Percentiles rank a stretch among this genome's conserved stretches.
Evolutionary conservation across 2,329 filamentous ascomycete genomes (phyloP).

Genomic region (Ampelomyces quisqualis): DNA sequence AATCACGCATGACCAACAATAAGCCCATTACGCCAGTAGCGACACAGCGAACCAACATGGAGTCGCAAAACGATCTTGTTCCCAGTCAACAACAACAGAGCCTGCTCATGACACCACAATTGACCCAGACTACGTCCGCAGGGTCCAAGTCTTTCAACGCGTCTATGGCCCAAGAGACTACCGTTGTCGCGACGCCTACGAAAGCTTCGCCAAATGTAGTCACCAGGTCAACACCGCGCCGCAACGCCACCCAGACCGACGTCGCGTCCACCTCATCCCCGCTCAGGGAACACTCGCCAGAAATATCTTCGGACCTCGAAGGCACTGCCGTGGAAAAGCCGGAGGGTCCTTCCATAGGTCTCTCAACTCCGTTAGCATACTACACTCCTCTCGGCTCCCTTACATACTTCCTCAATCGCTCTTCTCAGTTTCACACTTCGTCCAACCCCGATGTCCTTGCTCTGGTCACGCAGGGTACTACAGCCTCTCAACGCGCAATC

Average conservation of each 20-base stretch:
- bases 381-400: slow-evolving; percentile 49
- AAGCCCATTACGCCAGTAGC: slow-evolving; percentile 29
- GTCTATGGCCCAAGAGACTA: slow-evolving; percentile 11
- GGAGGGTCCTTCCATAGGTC: slow-evolving; percentile 36
- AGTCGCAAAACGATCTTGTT: slow-evolving; percentile 20
- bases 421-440: slow-evolving; percentile 37
- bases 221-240: slow-evolving; percentile 13
- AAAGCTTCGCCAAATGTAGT: slow-evolving; percentile 4
- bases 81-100: slow-evolving; percentile 18
- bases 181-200: not conserved
- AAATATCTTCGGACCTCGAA: slow-evolving; percentile 14
- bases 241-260: slow-evolving; percentile 10
- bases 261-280: slow-evolving; percentile 10
- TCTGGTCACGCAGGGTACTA: slow-evolving; percentile 42
- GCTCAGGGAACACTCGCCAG: slow-evolving; percentile 18
- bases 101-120: slow-evolving; percentile 41
- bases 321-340: slow-evolving; percentile 1
- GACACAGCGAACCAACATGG: slow-evolving; percentile 28
- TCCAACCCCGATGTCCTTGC: slow-evolving; percentile 48
- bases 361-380: slow-evolving; percentile 47
- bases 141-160: slow-evolving; percentile 25
- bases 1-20: slow-evolving; percentile 6
- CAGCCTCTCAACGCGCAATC: slow-evolving; percentile 40
- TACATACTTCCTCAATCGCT: slow-evolving; percentile 44
- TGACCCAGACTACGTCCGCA: slow-evolving; percentile 37